Percentiles rank a stretch among this genome's conserved stretches.
These are phyloP conservation scores for Rhodamnia rubescens DNA, from an alignment of 345 rosid species.

Conservation along the genomic window DNA sequence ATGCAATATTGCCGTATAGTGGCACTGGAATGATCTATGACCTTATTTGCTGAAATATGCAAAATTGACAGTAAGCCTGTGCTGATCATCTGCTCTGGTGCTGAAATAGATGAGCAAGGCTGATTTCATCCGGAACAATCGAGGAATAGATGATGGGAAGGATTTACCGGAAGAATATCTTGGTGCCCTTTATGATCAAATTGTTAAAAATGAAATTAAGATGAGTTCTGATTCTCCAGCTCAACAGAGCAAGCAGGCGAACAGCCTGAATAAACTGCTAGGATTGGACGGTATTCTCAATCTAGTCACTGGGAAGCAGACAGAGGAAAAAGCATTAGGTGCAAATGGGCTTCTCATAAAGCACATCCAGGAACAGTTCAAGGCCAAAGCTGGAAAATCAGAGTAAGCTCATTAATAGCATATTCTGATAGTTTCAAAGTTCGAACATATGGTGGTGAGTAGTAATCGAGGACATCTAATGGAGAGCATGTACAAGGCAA, in stretches of 20 bases:
- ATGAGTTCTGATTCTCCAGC: conserved; percentile 72
- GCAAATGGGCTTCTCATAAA: conserved; percentile 90
- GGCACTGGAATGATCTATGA: neutral
- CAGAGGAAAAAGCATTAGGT: conserved; percentile 84
- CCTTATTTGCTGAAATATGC: neutral
- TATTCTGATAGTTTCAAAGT: neutral
- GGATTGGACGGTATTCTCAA: conserved; percentile 94
- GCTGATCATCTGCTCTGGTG: conserved; percentile 21
- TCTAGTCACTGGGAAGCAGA: conserved; percentile 72
- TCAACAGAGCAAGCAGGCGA: conserved; percentile 77
- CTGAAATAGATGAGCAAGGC: conserved; percentile 72
- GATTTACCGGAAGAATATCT: conserved; percentile 92
- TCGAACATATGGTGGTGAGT: neutral
- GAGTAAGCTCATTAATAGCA: conserved; percentile 43
- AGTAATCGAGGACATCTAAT: neutral
- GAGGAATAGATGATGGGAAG: conserved; percentile 96
- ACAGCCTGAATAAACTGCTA: conserved; percentile 73
- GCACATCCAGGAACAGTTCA: conserved; percentile 93
- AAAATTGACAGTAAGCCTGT: neutral
- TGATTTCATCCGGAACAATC: conserved; percentile 75
- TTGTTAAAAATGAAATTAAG: conserved; percentile 87
- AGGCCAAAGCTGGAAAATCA: conserved; percentile 82
- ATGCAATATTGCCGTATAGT: neutral
- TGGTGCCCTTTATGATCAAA: conserved; percentile 70
- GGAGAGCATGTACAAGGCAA: neutral